A percentile compares a stretch with the other conserved stretches of the same genome.
phyloP scores from a whole-genome alignment of 495 filamentous ascomycete species.

The Cladorrhinum samala region DNA sequence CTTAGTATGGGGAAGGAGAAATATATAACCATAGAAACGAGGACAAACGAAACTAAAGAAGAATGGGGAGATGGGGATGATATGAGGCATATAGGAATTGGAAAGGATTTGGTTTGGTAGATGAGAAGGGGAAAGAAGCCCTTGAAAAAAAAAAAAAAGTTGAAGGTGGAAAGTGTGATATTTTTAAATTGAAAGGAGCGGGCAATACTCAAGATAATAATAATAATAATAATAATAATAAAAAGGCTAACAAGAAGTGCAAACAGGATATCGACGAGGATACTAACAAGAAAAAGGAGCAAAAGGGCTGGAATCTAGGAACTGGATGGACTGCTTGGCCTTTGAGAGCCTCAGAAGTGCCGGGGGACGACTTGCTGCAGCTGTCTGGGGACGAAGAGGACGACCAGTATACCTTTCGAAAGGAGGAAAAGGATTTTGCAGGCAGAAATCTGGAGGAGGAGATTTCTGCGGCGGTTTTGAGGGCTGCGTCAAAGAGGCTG shows the following conservation, averaged over 20 bases:
- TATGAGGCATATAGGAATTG: too few relatives aligned
- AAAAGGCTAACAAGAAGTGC: neutral
- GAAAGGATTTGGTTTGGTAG: too few relatives aligned
- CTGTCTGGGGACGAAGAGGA: conserved; percentile 34
- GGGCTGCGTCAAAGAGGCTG: conserved; percentile 60
- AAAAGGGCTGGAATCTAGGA: conserved; percentile 37
- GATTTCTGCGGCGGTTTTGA: conserved; percentile 55
- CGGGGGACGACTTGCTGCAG: conserved; percentile 38
- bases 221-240: neutral
- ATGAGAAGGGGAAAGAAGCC: too few relatives aligned
- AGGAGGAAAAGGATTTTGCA: conserved; percentile 36
- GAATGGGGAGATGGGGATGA: too few relatives aligned
- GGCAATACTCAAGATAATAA: neutral
- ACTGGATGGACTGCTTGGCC: conserved; percentile 78
- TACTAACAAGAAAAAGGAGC: neutral
- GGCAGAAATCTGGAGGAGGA: conserved; percentile 61
- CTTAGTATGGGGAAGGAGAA: neutral
- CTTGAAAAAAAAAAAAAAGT: too few relatives aligned
- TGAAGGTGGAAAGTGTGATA: too few relatives aligned
- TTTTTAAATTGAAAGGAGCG: conserved; percentile 1
- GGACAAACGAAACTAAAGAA: too few relatives aligned
- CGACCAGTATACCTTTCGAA: conserved; percentile 42
- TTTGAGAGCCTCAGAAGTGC: conserved; percentile 51
- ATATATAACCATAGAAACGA: conserved; percentile 16
- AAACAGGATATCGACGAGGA: neutral